A percentile compares a stretch with the other conserved stretches of the same genome.
Evolutionary conservation across 108 stramenopile species (phyloP).

Genomic region (Mayamaea pseudoterrestris): DNA sequence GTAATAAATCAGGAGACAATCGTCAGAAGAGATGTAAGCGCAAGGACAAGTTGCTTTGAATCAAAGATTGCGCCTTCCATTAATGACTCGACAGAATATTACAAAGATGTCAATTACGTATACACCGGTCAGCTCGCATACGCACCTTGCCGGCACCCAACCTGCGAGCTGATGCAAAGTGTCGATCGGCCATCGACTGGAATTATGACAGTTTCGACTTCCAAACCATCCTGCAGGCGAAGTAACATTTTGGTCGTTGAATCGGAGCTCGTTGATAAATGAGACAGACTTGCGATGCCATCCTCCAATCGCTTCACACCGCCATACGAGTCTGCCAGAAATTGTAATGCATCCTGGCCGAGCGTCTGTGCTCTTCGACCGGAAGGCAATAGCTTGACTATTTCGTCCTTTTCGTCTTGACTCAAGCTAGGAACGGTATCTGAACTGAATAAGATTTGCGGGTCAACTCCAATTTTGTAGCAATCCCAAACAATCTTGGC

Average conservation of each 20-base stretch:
- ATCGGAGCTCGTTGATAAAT: conserved; percentile 31
- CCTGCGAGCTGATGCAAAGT: conserved; percentile 71
- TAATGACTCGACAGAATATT: neutral
- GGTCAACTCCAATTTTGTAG: conserved; percentile 43
- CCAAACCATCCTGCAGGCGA: conserved; percentile 43
- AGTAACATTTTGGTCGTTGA: conserved; percentile 61
- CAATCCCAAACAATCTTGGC: conserved; percentile 61
- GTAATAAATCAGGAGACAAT: too few species aligned
- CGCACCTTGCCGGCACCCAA: conserved; percentile 72
- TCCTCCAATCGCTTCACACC: conserved; percentile 40
- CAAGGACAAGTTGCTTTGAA: neutral
- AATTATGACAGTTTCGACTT: conserved; percentile 79
- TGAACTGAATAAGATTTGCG: neutral
- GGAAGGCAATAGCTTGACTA: conserved; percentile 29
- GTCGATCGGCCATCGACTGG: conserved; percentile 42
- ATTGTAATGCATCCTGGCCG: conserved; percentile 22
- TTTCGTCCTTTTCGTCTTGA: conserved; percentile 13
- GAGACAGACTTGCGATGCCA: conserved; percentile 46
- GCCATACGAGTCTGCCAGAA: conserved; percentile 27
- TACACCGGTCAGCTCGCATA: too few species aligned
- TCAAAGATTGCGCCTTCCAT: neutral
- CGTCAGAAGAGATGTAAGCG: too few species aligned
- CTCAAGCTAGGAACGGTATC: neutral
- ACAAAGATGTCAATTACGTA: conserved; percentile 1
- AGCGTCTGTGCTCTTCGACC: conserved; percentile 35